Base-by-base conservation (phyloP, 352 stramenopile species). In the Blastocystis hominis region DNA sequence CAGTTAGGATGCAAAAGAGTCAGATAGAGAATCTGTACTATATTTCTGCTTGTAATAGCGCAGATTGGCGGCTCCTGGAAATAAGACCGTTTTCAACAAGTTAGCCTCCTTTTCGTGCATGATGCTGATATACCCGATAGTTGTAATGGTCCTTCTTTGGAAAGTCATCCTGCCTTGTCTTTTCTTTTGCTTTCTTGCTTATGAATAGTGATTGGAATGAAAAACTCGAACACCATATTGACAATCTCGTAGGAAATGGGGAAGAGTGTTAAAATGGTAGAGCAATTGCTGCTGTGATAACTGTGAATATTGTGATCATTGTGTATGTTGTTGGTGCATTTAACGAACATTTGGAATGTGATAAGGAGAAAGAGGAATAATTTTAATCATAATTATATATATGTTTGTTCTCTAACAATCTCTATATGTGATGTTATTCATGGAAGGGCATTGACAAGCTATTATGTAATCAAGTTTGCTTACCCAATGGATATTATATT, bases 311-410 rank as follows among this genome's bases (percentile, higher is more conserved):
- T 66, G 72, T 84, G 0, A 84, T 84, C 38, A 30, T 44, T 20
- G 53, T 64, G 7, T 84, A 84, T 69, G 72, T 84, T 36, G 47
- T 68, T 47, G 72, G 55, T 24, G 72, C 72, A 24, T 84, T 84
- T 47, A 63, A 68, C 15, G 72, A 84, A 46, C 5, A 84, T 1
- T 34, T 84, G 15, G 72, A 84, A 44, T 56, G 53, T 66, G 72
- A 84, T 66, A 84, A 84, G 38, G 47, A 84, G 72, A 84, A 84
- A 53, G 36, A 84, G 44, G 72, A 84, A 44, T 84, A 68, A 64
- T 56, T 0, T 24, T 66, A 40, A 38, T 15, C 44, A 64, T 64
- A 15, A 38, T 15, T 1, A 34, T 80, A 44, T 54, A 42, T 64
- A 42, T n/a, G 13, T 1, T 36, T 47, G 34, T 24, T 63, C 46